These are phyloP conservation scores for Apiospora sp. DNA, from an alignment of 2,329 filamentous ascomycete genomes.

Conservation along the genomic window DNA sequence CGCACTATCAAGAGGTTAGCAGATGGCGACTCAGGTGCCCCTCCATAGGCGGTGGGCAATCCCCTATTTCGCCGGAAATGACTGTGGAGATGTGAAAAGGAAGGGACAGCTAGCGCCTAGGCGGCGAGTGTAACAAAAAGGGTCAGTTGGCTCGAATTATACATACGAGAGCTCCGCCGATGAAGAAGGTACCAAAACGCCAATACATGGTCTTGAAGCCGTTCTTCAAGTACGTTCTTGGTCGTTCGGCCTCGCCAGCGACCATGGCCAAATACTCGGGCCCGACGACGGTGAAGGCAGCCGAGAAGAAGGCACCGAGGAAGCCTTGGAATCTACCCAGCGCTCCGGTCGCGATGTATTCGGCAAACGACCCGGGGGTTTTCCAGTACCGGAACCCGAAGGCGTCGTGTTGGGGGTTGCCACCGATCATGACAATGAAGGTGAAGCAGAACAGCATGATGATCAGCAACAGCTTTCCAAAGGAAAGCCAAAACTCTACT, in stretches of 20 bases:
- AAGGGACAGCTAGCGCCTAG: neutral
- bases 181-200: conserved; percentile 71
- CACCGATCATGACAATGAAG: conserved; percentile 82
- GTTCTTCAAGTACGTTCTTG: conserved; percentile 64
- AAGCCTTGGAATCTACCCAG: conserved; percentile 73
- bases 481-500: conserved; percentile 74
- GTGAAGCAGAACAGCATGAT: conserved; percentile 75
- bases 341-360: conserved; percentile 64
- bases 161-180: conserved; percentile 63
- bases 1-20: conserved; percentile 42
- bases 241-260: conserved; percentile 62
- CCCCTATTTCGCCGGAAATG: neutral
- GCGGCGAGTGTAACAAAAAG: neutral
- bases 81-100: neutral
- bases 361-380: conserved; percentile 66
- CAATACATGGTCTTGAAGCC: conserved; percentile 74
- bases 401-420: conserved; percentile 73
- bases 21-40: neutral
- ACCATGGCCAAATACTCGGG: conserved; percentile 66
- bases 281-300: conserved; percentile 66
- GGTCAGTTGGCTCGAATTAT: neutral
- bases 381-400: conserved; percentile 77
- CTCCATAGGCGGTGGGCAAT: neutral
- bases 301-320: conserved; percentile 63
- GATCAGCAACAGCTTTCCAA: conserved; percentile 72